Evolutionary conservation across 176 grass and related monocot species (phyloP).

Genomic region (Rhipidocladum racemiflorum): DNA sequence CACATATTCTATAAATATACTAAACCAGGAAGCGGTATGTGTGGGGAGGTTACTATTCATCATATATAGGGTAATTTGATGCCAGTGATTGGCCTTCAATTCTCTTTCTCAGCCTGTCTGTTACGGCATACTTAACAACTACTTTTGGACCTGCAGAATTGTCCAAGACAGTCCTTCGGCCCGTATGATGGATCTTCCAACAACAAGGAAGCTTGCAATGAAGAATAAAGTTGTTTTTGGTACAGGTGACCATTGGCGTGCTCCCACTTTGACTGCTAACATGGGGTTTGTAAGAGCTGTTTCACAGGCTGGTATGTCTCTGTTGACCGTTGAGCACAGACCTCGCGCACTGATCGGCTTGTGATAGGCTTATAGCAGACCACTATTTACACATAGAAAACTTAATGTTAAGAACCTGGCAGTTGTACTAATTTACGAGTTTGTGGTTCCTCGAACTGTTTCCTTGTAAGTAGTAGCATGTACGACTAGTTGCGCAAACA

Average conservation of each 20-base stretch:
- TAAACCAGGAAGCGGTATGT: not conserved
- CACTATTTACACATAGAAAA: not conserved
- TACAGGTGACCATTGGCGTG: constrained; percentile 78
- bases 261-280: constrained; percentile 86
- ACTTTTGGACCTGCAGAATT: constrained; percentile 42
- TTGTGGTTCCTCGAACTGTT: not conserved
- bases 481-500: not conserved
- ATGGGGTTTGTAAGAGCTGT: constrained; percentile 76
- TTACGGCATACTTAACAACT: not conserved
- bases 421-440: not conserved
- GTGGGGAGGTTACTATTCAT: not conserved
- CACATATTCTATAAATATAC: not conserved
- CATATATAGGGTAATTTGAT: not conserved
- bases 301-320: constrained; percentile 71
- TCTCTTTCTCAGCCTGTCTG: not conserved
- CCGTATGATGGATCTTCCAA: constrained; percentile 73
- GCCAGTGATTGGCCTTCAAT: not conserved
- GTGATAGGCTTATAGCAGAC: constrained; percentile 8
- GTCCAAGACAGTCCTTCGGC: constrained; percentile 72
- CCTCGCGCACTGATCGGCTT: constrained; percentile 69
- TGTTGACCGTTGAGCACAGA: constrained; percentile 74
- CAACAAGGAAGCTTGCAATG: constrained; percentile 69
- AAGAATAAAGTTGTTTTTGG: constrained; percentile 90
- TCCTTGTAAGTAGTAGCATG: not conserved
- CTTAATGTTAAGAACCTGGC: not conserved